These are phyloP conservation scores for Coemansia sp. DNA, from an alignment of 192 early-diverging fungal genomes.

Conservation along the genomic window DNA sequence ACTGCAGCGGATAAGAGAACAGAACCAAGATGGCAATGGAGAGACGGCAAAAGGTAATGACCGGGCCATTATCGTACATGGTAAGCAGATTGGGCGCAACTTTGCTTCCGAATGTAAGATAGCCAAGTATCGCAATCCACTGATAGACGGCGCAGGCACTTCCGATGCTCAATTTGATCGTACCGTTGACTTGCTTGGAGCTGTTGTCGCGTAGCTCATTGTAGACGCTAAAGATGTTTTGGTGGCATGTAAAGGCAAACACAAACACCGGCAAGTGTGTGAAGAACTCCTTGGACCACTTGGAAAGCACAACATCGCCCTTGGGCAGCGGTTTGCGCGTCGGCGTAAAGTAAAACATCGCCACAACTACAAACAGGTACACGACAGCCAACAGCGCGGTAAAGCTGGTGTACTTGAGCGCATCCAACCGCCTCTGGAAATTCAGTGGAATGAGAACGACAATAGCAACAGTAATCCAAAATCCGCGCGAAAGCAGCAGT, in stretches of 20 bases:
- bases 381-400: conserved; percentile 82
- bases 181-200: conserved; percentile 61
- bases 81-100: conserved; percentile 82
- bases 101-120: conserved; percentile 84
- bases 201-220: conserved; percentile 91
- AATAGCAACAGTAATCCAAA: conserved; percentile 87
- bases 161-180: conserved; percentile 75
- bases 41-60: conserved; percentile 83
- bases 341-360: conserved; percentile 68
- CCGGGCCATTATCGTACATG: conserved; percentile 44
- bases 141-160: conserved; percentile 77
- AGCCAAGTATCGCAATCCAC: conserved; percentile 84
- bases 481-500: conserved; percentile 61
- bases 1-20: conserved; percentile 91
- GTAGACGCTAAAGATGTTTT: conserved; percentile 95
- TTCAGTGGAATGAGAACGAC: conserved; percentile 69
- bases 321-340: conserved; percentile 56
- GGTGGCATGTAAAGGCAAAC: conserved; percentile 99
- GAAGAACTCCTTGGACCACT: conserved; percentile 64
- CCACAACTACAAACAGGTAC: conserved; percentile 84
- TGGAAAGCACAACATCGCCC: conserved; percentile 61
- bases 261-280: conserved; percentile 91
- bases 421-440: conserved; percentile 82
- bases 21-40: conserved; percentile 87
- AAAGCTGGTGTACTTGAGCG: conserved; percentile 84